Percentiles rank a stretch among this genome's conserved stretches.
phyloP scores from a whole-genome alignment of 352 stramenopile genomes.

The Pythium folliculosum region DNA sequence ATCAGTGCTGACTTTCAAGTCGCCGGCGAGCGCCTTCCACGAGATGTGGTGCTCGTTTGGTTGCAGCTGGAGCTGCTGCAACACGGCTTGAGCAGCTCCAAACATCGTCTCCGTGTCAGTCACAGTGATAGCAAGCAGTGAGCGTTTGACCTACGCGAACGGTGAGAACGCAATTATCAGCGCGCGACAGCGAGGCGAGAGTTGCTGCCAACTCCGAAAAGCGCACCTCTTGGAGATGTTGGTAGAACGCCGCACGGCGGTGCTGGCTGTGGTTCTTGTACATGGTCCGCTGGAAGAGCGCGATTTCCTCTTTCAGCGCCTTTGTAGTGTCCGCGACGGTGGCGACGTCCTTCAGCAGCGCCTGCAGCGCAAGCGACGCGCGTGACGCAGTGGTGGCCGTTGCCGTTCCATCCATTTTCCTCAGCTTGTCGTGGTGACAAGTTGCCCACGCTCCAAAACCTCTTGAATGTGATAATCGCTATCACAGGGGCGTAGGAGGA shows the following conservation, averaged over 20 bases:
- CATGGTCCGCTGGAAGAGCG: conserved; percentile 76
- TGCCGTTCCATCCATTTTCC: conserved; percentile 26
- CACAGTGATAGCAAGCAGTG: conserved; percentile 49
- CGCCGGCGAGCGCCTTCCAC: conserved; percentile 67
- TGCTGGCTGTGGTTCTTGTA: conserved; percentile 91
- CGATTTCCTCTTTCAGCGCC: conserved; percentile 54
- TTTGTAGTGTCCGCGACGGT: conserved; percentile 40
- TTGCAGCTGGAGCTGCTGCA: conserved; percentile 49
- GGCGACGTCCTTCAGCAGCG: conserved; percentile 43
- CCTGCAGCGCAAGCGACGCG: conserved; percentile 36
- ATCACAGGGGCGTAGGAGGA: conserved; percentile 4
- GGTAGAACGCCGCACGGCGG: conserved; percentile 77
- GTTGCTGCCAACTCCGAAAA: not conserved
- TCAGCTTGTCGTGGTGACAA: not conserved
- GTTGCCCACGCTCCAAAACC: not conserved
- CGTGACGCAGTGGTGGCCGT: conserved; percentile 10
- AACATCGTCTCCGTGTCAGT: conserved; percentile 43
- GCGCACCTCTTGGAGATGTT: conserved; percentile 68
- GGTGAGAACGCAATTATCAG: not conserved
- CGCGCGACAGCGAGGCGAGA: too few relatives aligned
- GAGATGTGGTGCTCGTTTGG: conserved; percentile 67
- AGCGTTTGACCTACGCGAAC: conserved; percentile 57
- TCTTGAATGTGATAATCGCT: conserved; percentile 1
- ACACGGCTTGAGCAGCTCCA: conserved; percentile 37
- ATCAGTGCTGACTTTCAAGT: conserved; percentile 62